Evolutionary conservation across 2,329 filamentous ascomycete genomes (phyloP).

Genomic region (Pseudopyricularia cyperi): DNA sequence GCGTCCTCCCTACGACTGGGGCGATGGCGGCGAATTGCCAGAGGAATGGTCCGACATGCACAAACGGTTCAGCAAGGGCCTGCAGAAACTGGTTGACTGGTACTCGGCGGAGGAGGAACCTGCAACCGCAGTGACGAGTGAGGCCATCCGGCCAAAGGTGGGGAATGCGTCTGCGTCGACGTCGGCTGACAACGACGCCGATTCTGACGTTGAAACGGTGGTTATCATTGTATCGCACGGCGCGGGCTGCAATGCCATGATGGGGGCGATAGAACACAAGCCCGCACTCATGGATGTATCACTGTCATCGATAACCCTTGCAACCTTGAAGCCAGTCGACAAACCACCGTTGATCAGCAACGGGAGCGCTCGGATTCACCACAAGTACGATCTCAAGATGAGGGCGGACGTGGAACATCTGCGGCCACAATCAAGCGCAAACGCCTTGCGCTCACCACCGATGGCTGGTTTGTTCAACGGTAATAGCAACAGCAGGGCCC

Average conservation of each 20-base stretch:
- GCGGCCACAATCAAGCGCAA: slow-evolving; percentile 20
- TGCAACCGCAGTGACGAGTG: slow-evolving; percentile 30
- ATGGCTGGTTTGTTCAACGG: not conserved
- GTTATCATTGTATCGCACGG: slow-evolving; percentile 86
- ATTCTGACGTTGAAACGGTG: slow-evolving; percentile 58
- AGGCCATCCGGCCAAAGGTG: slow-evolving; percentile 2
- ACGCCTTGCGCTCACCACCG: not conserved
- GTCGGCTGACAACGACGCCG: slow-evolving; percentile 16
- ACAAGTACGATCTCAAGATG: slow-evolving; percentile 61
- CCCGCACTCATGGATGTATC: slow-evolving; percentile 83
- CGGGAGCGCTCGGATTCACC: slow-evolving; percentile 32
- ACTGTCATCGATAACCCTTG: slow-evolving; percentile 85
- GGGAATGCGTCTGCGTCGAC: not conserved
- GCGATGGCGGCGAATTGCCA: slow-evolving; percentile 72
- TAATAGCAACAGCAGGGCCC: slow-evolving; percentile 11
- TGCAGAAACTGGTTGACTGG: slow-evolving; percentile 72
- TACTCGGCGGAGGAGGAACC: slow-evolving; percentile 49
- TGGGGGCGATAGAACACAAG: slow-evolving; percentile 82
- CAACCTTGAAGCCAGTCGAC: slow-evolving; percentile 19
- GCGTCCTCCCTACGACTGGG: slow-evolving; percentile 65
- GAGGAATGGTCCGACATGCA: slow-evolving; percentile 98
- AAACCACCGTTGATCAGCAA: slow-evolving; percentile 10
- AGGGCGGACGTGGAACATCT: slow-evolving; percentile 68
- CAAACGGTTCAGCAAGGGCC: slow-evolving; percentile 66
- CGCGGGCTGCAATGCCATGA: slow-evolving; percentile 88